Percentiles rank a stretch among this genome's conserved stretches.
phyloP scores from a whole-genome alignment of 805 yeast species.

The Blastobotrys peoriensis region DNA sequence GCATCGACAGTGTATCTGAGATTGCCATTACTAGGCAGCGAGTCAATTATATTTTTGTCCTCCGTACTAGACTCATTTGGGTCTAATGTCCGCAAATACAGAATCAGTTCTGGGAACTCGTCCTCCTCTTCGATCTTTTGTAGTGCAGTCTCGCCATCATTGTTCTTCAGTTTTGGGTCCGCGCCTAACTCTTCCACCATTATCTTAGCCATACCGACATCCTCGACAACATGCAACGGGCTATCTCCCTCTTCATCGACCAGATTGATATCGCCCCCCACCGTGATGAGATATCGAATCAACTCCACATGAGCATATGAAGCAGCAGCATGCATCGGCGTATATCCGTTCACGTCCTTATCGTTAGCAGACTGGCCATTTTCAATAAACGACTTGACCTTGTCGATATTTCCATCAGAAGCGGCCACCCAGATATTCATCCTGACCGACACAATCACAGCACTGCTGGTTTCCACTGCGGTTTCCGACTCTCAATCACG shows the following conservation, averaged over 20 bases:
- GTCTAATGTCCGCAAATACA: constrained; percentile 48
- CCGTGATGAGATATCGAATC: constrained; percentile 46
- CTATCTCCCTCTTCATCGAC: constrained; percentile 90
- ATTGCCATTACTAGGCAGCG: constrained; percentile 18
- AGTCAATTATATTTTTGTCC: constrained; percentile 21
- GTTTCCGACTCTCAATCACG: too few species aligned
- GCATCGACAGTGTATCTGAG: constrained; percentile 23
- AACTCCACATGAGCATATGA: constrained; percentile 80
- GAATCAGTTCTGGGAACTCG: constrained; percentile 73
- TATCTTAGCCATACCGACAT: constrained; percentile 52
- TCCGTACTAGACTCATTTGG: constrained; percentile 22
- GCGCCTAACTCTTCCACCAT: constrained; percentile 67
- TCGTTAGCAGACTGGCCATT: constrained; percentile 58
- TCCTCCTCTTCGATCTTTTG: constrained; percentile 76
- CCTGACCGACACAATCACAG: too few species aligned
- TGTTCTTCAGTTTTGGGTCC: constrained; percentile 55
- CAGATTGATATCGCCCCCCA: constrained; percentile 76
- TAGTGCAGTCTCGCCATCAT: constrained; percentile 68
- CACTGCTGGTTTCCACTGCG: too few species aligned
- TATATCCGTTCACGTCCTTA: constrained; percentile 89
- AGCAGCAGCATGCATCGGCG: constrained; percentile 96
- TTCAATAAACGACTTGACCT: constrained; percentile 52
- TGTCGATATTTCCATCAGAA: constrained; percentile 64
- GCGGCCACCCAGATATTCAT: constrained; percentile 90
- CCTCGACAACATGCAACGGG: constrained; percentile 88